Evolutionary conservation across 2,329 filamentous ascomycete species (phyloP).

Genomic region (Pseudopithomyces maydicus): DNA sequence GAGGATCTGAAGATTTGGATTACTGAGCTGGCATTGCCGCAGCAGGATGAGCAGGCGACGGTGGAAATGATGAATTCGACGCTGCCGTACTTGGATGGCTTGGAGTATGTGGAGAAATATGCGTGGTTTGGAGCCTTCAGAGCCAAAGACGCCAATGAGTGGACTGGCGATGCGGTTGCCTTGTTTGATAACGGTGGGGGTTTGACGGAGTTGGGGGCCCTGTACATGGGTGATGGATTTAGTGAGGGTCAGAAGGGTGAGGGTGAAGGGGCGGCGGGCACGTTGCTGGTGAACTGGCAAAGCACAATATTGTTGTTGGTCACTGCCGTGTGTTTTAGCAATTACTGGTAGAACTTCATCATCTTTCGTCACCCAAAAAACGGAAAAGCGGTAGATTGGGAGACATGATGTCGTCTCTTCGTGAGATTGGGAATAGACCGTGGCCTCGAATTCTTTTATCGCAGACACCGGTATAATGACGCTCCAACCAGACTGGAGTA

Average conservation of each 20-base stretch:
- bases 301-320: conserved; percentile 8
- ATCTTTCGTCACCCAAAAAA: too few relatives aligned
- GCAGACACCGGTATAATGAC: conserved; percentile 46
- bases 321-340: conserved; percentile 4
- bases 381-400: conserved; percentile 14
- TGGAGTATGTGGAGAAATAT: conserved; percentile 52
- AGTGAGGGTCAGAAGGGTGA: conserved; percentile 38
- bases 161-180: conserved; percentile 42
- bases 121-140: conserved; percentile 44
- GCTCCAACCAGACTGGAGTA: conserved; percentile 42
- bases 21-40: conserved; percentile 72
- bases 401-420: conserved; percentile 38
- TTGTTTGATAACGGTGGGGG: conserved; percentile 39
- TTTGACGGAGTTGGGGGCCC: conserved; percentile 36
- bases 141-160: conserved; percentile 38
- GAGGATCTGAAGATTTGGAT: conserved; percentile 65
- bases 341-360: conserved; percentile 1
- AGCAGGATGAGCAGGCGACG: conserved; percentile 62
- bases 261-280: conserved; percentile 25
- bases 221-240: conserved; percentile 41
- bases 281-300: conserved; percentile 1
- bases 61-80: conserved; percentile 73
- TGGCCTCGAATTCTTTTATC: conserved; percentile 39
- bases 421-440: conserved; percentile 33
- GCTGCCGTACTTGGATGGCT: conserved; percentile 69